Evolutionary conservation across 2,329 filamentous ascomycete genomes (phyloP).

Genomic region (Xylariaceae sp.): DNA sequence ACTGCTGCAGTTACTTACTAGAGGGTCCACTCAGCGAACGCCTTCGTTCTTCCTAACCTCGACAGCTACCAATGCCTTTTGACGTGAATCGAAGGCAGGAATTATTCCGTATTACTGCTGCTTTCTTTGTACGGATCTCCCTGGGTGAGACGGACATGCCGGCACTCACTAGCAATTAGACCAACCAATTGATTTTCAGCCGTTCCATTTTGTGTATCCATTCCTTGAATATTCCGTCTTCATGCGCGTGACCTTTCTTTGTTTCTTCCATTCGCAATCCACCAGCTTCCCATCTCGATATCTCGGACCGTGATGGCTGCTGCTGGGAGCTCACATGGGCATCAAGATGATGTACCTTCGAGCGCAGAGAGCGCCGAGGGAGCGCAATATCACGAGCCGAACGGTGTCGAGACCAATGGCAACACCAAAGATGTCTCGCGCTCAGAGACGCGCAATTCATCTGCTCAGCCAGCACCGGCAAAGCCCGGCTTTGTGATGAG

Average conservation of each 20-base stretch:
- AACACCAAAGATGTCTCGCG: not conserved
- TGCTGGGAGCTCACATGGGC: constrained; percentile 7
- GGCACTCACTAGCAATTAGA: not conserved
- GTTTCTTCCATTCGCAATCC: not conserved
- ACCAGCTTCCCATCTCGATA: not conserved
- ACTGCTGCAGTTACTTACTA: not conserved
- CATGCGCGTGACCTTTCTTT: not conserved
- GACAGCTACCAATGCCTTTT: not conserved
- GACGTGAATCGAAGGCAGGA: too few species aligned
- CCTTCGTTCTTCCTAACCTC: not conserved
- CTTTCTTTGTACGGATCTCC: not conserved
- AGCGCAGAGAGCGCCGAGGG: not conserved
- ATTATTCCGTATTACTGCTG: too few species aligned
- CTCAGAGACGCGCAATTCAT: constrained; percentile 1
- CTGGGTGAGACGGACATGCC: not conserved
- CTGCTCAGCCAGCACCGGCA: constrained; percentile 4
- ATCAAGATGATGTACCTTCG: constrained; percentile 7
- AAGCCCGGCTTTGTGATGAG: constrained; percentile 13
- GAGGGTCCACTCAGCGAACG: not conserved
- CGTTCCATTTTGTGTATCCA: not conserved
- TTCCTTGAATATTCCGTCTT: not conserved
- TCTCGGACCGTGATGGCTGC: constrained; percentile 4
- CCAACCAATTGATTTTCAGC: not conserved
- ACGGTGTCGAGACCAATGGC: not conserved
- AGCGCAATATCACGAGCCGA: not conserved